Base-by-base conservation (phyloP, 495 filamentous ascomycete species). In the Neurospora sp. region DNA sequence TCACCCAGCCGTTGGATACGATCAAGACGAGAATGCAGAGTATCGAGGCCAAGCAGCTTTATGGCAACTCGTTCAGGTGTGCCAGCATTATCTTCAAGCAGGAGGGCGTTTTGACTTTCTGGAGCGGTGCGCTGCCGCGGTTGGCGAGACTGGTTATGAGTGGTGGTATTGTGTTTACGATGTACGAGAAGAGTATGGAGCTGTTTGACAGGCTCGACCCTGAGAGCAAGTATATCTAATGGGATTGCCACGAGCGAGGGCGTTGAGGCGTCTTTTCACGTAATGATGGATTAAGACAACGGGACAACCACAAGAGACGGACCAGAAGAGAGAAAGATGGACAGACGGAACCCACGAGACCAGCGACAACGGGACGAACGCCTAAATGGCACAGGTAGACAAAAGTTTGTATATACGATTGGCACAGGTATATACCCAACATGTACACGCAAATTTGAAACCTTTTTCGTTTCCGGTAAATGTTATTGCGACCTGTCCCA, bases 131-230 rank as follows among this genome's bases (percentile, higher is more conserved):
- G 31, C 77, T 98, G 74, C 96, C 96, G 3, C 82, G 96, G 69
- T 81, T 99, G 76, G 94, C 89, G 22, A 84, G 96, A 72, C 80
- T 99, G 74, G 92, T 97, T 73, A 70, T 94, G 84, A 97, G 94
- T 78, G 96, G 96, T 69, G 96, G 96, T 22, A 97, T 99, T 78
- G 96, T 99, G 70, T 99, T 99, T 79, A 94, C 96, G 4, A 97
- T 98, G 94, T 98, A 99, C 80, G 96, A 99, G 84, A 98, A 98
- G 86, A 91, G 91, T 48, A 98, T 99, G 83, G 96, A 98, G 72
- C 76, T 91, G 68, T 87, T 99, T 82, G 91, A 96, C 79, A 84
- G 81, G 73, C 42, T 94, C 31, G 96, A 99, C 80, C 96, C 96
- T 14, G 88, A 97, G 76, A 88, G 90, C 74, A 90, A 88, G 80